Evolutionary conservation across 208 protist species (phyloP), one percentile per base, ranked within the genome.

Genomic region (Vickermania spadyakhi): DNA sequence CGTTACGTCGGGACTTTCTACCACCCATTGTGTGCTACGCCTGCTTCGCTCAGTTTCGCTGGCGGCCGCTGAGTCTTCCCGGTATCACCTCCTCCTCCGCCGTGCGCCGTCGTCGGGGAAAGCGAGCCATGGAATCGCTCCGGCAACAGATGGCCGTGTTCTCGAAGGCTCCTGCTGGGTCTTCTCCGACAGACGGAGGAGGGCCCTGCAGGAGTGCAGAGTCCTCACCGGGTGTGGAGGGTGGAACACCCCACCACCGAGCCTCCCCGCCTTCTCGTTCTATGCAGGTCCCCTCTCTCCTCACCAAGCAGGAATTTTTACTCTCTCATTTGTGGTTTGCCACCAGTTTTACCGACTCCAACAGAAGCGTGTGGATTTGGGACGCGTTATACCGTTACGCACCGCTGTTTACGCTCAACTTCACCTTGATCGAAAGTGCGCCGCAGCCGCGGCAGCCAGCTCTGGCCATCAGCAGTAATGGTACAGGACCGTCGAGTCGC

Each of bases 291-390:
- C 51, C 31, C 28, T 41, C 22, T 1, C 28, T 31, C n/a, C 60
- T 59, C 42, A 64, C 56, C 14, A 67, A 64, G 52, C 62, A 66
- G 18, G 79, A 84, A 26, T 31, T 72, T 1, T 64, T 89, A 11
- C 66, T 72, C 25, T 84, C 79, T 13, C 83, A 93, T 58, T 60
- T 93, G 52, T 93, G 82, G 83, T 81, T 93, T 57, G 86, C 82
- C 49, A 84, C 86, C 27, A 69, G 70, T 13, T 65, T 80, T 2
- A 71, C 77, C 28, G 70, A 63, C 21, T 81, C 75, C 28, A 81
- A 84, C 41, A 60, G 74, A 2, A 81, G 89, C 36, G 66, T 93
- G n/a, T 76, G 70, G 64, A 72, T 93, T 25, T 91, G 82, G 78
- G 86, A 93, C 60, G 81, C 72, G 26, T 56, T 66, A 13, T 82